A percentile compares a stretch with the other conserved stretches of the same genome.
These are phyloP conservation scores for Pascua sp. DNA, from an alignment of 1,284 basidiomycete genomes.

Conservation along the genomic window DNA sequence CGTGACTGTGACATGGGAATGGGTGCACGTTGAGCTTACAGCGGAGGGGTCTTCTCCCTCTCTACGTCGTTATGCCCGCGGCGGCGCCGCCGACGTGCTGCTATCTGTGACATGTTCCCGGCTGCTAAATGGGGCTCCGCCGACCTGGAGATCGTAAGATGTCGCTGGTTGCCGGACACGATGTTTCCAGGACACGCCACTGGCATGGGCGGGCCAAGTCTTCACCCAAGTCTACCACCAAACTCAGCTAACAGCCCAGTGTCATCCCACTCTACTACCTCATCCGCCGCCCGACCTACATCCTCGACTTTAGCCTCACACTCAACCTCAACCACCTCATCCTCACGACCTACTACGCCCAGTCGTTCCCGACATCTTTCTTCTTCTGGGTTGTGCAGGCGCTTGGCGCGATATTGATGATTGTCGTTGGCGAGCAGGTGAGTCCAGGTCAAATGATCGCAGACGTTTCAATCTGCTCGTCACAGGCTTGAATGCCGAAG, in stretches of 20 bases:
- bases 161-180: too few species aligned
- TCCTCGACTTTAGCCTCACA: conserved; percentile 90
- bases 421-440: conserved; percentile 78
- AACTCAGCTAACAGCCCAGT: conserved; percentile 52
- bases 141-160: too few species aligned
- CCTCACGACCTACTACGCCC: conserved; percentile 85
- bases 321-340: conserved; percentile 85
- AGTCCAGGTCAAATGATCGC: conserved; percentile 6
- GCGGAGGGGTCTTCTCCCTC: too few species aligned
- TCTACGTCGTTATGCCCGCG: too few species aligned
- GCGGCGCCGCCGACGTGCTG: too few species aligned
- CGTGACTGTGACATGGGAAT: too few species aligned
- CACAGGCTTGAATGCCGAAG: too few species aligned
- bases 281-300: conserved; percentile 82
- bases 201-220: not conserved
- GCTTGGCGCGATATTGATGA: conserved; percentile 66
- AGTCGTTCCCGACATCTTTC: conserved; percentile 76
- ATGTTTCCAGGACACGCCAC: too few species aligned
- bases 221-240: not conserved
- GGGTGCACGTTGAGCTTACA: too few species aligned
- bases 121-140: too few species aligned
- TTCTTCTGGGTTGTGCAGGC: conserved; percentile 84
- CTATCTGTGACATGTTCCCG: too few species aligned
- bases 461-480: too few species aligned
- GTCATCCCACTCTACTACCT: conserved; percentile 82